A percentile compares a stretch with the other conserved stretches of the same genome.
Evolutionary conservation across 2,329 filamentous ascomycete genomes (phyloP).

Genomic region (Corynespora cassiicola): DNA sequence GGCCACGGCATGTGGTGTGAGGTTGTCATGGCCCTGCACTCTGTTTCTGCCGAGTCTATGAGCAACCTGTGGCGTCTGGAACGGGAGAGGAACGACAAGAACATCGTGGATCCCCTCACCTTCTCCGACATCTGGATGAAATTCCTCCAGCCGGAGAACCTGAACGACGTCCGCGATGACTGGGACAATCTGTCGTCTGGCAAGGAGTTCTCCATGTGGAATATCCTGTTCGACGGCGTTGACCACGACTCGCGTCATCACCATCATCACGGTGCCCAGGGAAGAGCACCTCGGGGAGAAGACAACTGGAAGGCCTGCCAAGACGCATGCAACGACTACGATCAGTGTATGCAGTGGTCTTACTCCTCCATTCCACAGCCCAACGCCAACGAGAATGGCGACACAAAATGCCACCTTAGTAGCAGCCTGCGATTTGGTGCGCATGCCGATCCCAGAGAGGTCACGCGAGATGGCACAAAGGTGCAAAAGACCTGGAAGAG

Average conservation of each 20-base stretch:
- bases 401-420: constrained; percentile 41
- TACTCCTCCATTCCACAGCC: constrained; percentile 32
- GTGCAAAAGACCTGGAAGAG: constrained; percentile 30
- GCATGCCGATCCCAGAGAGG: constrained; percentile 18
- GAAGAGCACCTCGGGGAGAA: constrained; percentile 26
- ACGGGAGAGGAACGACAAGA: constrained; percentile 33
- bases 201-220: constrained; percentile 35
- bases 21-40: constrained; percentile 47
- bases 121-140: constrained; percentile 35
- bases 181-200: constrained; percentile 43
- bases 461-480: constrained; percentile 17
- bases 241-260: constrained; percentile 13
- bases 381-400: constrained; percentile 39
- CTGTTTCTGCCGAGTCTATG: constrained; percentile 52
- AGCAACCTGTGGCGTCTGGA: constrained; percentile 55
- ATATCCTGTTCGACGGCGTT: constrained; percentile 35
- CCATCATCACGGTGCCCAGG: constrained; percentile 4
- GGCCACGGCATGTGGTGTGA: constrained; percentile 54
- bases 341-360: constrained; percentile 40
- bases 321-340: constrained; percentile 31
- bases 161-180: constrained; percentile 29
- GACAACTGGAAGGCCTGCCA: constrained; percentile 35
- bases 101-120: constrained; percentile 21
- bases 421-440: constrained; percentile 36
- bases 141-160: constrained; percentile 35